Percentiles rank a stretch among this genome's conserved stretches.
phyloP scores from a whole-genome alignment of 2,329 filamentous ascomycete genomes.

The Thielaviopsis euricoi region DNA sequence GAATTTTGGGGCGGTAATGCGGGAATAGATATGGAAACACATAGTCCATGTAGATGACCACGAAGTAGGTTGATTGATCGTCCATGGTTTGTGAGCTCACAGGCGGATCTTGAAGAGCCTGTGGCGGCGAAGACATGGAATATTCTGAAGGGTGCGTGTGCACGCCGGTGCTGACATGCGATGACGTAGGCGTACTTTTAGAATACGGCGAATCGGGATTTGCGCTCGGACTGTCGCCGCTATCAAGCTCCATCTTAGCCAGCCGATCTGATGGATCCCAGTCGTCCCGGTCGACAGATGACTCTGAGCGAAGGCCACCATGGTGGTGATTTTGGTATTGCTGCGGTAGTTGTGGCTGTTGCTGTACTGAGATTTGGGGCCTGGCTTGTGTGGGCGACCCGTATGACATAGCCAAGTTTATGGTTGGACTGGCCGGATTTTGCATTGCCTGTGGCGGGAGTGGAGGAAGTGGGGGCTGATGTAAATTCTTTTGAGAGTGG shows the following conservation, averaged over 20 bases:
- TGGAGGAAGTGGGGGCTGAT: slow-evolving; percentile 11
- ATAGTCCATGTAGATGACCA: slow-evolving; percentile 45
- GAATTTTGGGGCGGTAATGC: slow-evolving; percentile 39
- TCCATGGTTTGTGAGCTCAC: neutral
- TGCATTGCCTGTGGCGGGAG: neutral
- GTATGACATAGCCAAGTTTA: neutral
- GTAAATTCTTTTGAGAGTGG: neutral
- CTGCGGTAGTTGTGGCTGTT: neutral
- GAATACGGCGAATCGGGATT: slow-evolving; percentile 8
- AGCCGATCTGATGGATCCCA: slow-evolving; percentile 20
- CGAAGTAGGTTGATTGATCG: slow-evolving; percentile 20
- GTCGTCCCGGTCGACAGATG: slow-evolving; percentile 16
- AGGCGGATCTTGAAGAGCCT: neutral
- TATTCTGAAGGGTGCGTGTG: slow-evolving; percentile 9
- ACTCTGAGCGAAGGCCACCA: neutral
- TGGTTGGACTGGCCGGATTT: slow-evolving; percentile 1
- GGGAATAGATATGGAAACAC: slow-evolving; percentile 47
- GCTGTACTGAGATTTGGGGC: neutral
- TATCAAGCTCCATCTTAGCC: slow-evolving; percentile 13
- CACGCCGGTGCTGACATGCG: slow-evolving; percentile 2
- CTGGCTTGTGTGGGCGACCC: slow-evolving; percentile 12
- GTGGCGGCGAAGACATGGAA: slow-evolving; percentile 10
- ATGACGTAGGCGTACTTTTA: slow-evolving; percentile 7
- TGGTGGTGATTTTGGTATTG: neutral
- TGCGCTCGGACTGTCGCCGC: slow-evolving; percentile 17